These are phyloP conservation scores for Termitomyces sp. DNA, from an alignment of 768 basidiomycete genomes.

Conservation along the genomic window DNA sequence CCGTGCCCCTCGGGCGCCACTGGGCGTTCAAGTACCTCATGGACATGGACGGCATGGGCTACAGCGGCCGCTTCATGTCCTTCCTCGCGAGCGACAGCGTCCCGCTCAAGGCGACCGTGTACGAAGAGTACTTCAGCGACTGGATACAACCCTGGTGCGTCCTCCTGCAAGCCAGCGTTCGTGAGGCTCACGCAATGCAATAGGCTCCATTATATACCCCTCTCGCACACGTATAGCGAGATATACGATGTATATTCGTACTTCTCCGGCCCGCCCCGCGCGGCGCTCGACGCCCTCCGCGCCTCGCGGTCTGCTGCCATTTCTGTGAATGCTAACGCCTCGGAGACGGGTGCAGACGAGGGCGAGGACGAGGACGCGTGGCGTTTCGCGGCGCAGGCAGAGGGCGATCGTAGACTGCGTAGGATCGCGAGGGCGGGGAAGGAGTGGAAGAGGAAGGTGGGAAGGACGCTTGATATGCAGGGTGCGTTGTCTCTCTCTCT, in stretches of 20 bases:
- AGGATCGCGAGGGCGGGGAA: conserved; percentile 91
- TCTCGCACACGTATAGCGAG: conserved; percentile 82
- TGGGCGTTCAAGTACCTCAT: conserved; percentile 93
- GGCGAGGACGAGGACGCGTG: background rate
- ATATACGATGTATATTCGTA: conserved; percentile 92
- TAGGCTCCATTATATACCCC: conserved; percentile 95
- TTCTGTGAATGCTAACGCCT: background rate
- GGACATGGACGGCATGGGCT: conserved; percentile 94
- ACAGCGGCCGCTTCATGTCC: conserved; percentile 84
- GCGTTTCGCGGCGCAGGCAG: conserved; percentile 11
- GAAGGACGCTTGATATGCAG: conserved; percentile 88
- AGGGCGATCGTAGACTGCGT: conserved; percentile 68
- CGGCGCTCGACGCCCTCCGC: conserved; percentile 42
- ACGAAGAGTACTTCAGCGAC: conserved; percentile 84
- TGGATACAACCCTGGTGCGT: conserved; percentile 85
- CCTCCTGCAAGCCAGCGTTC: background rate
- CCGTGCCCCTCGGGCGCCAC: conserved; percentile 81
- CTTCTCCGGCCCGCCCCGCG: conserved; percentile 78
- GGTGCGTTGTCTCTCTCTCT: conserved; percentile 39
- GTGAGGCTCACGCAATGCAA: background rate
- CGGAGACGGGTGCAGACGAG: background rate
- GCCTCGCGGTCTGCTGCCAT: background rate
- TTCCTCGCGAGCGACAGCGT: conserved; percentile 85
- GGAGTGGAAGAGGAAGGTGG: conserved; percentile 84
- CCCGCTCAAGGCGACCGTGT: conserved; percentile 86